These are phyloP conservation scores for Amylocystis lapponica DNA, from an alignment of 768 basidiomycete genomes.

Conservation along the genomic window DNA sequence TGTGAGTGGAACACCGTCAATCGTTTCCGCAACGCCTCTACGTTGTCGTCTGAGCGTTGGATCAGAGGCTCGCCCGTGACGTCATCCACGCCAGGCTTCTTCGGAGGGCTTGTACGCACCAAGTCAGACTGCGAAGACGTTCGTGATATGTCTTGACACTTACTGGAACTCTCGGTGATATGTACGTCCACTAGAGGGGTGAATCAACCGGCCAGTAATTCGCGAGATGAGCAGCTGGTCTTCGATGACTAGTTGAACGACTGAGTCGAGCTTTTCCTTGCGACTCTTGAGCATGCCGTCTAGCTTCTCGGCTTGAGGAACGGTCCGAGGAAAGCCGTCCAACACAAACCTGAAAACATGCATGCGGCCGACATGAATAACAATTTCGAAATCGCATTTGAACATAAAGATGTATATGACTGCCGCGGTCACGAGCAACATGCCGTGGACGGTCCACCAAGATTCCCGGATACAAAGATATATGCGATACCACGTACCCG, in stretches of 20 bases:
- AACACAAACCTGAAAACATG: conserved; percentile 79
- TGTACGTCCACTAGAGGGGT: conserved; percentile 81
- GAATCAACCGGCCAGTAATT: conserved; percentile 94
- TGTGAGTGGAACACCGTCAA: conserved; percentile 86
- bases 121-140: neutral
- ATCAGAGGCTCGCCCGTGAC: conserved; percentile 92
- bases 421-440: neutral
- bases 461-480: neutral
- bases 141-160: conserved; percentile 27
- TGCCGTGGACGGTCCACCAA: neutral
- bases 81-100: conserved; percentile 93
- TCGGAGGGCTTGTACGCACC: conserved; percentile 72
- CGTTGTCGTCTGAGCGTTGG: conserved; percentile 97
- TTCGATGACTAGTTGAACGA: conserved; percentile 86
- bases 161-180: conserved; percentile 96
- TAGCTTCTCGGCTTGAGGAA: conserved; percentile 93
- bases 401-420: neutral
- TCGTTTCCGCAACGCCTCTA: conserved; percentile 89
- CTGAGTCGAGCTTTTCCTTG: conserved; percentile 88
- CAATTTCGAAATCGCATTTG: conserved; percentile 1
- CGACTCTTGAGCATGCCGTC: conserved; percentile 81
- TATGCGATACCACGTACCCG: conserved; percentile 57
- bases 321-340: conserved; percentile 98
- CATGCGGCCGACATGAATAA: neutral
- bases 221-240: conserved; percentile 96